These are phyloP conservation scores for Eutrema heterophyllum DNA, from an alignment of 345 rosid species.

Conservation along the genomic window DNA sequence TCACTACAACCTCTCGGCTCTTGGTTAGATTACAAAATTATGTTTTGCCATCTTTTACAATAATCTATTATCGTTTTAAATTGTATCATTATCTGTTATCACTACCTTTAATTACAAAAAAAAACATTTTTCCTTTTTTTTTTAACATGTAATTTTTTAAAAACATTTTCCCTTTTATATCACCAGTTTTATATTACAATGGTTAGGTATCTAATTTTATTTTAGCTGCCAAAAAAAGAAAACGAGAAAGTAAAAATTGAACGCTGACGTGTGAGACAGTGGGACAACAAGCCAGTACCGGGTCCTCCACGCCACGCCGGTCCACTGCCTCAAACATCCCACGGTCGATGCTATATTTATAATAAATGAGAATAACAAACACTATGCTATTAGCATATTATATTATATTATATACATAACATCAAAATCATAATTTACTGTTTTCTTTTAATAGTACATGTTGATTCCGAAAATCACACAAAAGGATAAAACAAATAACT, in stretches of 20 bases:
- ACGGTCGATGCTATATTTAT: slow-evolving; percentile 30
- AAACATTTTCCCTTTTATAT: no score
- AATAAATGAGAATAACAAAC: slow-evolving; percentile 21
- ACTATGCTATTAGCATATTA: neutral
- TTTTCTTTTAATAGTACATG: neutral
- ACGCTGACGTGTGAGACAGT: slow-evolving; percentile 26
- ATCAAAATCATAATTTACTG: neutral
- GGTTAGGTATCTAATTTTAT: neutral
- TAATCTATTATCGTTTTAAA: no score
- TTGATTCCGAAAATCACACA: no score
- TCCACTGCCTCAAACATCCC: slow-evolving; percentile 34
- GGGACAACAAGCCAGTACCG: slow-evolving; percentile 30
- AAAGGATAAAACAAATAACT: no score
- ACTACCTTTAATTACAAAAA: no score
- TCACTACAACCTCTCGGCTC: no score
- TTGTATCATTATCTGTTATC: no score
- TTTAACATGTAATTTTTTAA: no score
- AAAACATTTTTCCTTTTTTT: no score
- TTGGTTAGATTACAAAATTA: no score
- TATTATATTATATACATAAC: slow-evolving; percentile 2
- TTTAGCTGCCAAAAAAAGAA: neutral
- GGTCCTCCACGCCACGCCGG: slow-evolving; percentile 38
- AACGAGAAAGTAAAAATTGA: neutral
- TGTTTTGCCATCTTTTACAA: no score
- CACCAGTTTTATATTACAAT: neutral